Conservation (phyloP, 2,329 filamentous ascomycete species). For the Neoscytalidium dimidiatum region DNA sequence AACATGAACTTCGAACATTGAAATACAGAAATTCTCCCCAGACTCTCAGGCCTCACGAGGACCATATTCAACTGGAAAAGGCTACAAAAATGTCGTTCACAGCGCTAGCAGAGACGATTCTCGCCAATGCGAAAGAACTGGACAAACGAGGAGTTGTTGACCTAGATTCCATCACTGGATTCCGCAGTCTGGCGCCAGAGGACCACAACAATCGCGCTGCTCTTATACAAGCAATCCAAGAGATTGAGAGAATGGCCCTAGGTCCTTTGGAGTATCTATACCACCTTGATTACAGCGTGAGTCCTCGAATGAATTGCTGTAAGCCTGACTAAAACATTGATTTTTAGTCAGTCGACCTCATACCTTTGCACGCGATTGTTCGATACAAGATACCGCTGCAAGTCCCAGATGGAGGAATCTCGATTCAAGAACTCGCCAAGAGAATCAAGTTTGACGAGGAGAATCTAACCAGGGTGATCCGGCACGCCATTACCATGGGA, state of each 20-base stretch:
- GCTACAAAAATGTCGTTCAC: slow-evolving; percentile 15
- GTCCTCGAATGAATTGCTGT: no score
- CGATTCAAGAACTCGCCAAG: slow-evolving; percentile 14
- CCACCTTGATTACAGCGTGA: no score
- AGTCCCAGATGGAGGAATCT: slow-evolving; percentile 1
- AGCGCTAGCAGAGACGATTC: slow-evolving; percentile 14
- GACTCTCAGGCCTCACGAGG: no score
- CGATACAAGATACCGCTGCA: background rate
- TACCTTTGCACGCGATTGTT: background rate
- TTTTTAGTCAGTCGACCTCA: no score
- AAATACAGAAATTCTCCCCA: no score
- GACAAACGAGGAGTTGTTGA: slow-evolving; percentile 10
- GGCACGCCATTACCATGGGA: slow-evolving; percentile 41
- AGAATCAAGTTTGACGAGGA: background rate
- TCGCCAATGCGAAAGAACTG: slow-evolving; percentile 4
- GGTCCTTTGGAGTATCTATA: background rate
- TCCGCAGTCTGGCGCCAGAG: slow-evolving; percentile 30
- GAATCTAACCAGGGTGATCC: slow-evolving; percentile 38
- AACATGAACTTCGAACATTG: no score
- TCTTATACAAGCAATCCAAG: slow-evolving; percentile 11
- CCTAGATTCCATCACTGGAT: background rate
- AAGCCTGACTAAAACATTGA: no score
- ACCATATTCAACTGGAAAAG: no score
- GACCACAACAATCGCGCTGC: background rate
- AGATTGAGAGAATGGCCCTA: slow-evolving; percentile 6